Base-by-base conservation (phyloP, 2,329 filamentous ascomycete genomes). In the Cytospora piceicola region DNA sequence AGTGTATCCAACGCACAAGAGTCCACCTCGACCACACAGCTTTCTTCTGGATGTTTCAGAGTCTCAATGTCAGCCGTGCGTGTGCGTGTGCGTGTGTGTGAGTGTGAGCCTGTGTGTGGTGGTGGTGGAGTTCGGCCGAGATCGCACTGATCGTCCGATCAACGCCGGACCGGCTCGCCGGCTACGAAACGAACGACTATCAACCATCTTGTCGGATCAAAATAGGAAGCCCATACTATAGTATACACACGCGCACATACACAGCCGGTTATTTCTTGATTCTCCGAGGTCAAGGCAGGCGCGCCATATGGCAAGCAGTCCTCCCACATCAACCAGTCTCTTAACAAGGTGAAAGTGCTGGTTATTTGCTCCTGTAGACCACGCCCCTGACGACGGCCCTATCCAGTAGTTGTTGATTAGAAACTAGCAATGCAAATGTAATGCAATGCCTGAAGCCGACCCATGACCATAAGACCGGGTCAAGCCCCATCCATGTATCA, bases 81-180 rank as follows among this genome's bases (percentile, higher is more conserved):
- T n/a, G n/a, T n/a, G n/a, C n/a, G n/a, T n/a, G n/a, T n/a, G n/a
- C n/a, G n/a, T n/a, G n/a, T n/a, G n/a, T n/a, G n/a, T n/a, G n/a
- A n/a, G n/a, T n/a, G 6, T 39, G 6, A 39, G 36, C 30, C 36
- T 17, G 36, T 11, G 2, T 39, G 36, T 6, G 4, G 17, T 46
- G 6, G 9, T 49, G 46, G n/a, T 24, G 46, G n/a, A 14, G 1
- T 24, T 24, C n/a, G 46, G n/a, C 46, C 46, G 46, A 49, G 46
- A 49, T 49, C 46, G 46, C 46, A 49, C 46, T 49, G 46, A 49
- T 49, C 46, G n/a, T 20, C 46, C 46, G n/a, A 24, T 49, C 46
- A 22, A 49, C 46, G n/a, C 46, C 46, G 46, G 46, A n/a, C 46
- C 46, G 46, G 46, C 46, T 49, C 46, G 46, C 46, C 42, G 42